Conservation (phyloP, 805 yeast species). For the Candida quercuum region DNA sequence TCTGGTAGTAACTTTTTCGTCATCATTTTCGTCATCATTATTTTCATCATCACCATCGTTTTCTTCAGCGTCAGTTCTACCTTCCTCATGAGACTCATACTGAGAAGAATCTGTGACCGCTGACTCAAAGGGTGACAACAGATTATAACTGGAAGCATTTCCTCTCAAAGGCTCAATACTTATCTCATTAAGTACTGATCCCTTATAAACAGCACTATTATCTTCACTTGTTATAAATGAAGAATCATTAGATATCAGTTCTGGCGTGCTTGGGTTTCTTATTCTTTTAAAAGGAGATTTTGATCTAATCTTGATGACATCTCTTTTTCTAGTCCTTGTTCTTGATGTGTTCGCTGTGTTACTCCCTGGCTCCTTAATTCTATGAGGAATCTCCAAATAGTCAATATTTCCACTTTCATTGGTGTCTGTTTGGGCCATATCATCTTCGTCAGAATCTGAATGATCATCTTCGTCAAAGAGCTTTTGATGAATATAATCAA, state of each 20-base stretch:
- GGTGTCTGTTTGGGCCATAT: constrained; percentile 2
- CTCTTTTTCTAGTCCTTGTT: constrained; percentile 14
- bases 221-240: not conserved
- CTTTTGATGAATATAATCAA: constrained; percentile 16
- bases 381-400: not conserved
- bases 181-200: too few species aligned
- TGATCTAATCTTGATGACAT: constrained; percentile 16
- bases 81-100: not conserved
- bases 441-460: constrained; percentile 8
- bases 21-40: not conserved
- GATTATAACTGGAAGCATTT: too few species aligned
- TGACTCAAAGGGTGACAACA: too few species aligned
- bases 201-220: too few species aligned
- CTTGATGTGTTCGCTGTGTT: constrained; percentile 7
- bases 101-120: too few species aligned
- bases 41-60: too few species aligned
- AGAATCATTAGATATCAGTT: not conserved
- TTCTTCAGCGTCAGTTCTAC: too few species aligned
- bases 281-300: constrained; percentile 20
- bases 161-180: too few species aligned
- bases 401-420: not conserved
- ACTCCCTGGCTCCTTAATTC: too few species aligned
- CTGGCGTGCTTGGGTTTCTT: not conserved
- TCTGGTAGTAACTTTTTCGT: not conserved
- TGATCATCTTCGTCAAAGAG: constrained; percentile 13